Base-by-base conservation (phyloP, 2,329 filamentous ascomycete genomes). In the Penicillium sp. region DNA sequence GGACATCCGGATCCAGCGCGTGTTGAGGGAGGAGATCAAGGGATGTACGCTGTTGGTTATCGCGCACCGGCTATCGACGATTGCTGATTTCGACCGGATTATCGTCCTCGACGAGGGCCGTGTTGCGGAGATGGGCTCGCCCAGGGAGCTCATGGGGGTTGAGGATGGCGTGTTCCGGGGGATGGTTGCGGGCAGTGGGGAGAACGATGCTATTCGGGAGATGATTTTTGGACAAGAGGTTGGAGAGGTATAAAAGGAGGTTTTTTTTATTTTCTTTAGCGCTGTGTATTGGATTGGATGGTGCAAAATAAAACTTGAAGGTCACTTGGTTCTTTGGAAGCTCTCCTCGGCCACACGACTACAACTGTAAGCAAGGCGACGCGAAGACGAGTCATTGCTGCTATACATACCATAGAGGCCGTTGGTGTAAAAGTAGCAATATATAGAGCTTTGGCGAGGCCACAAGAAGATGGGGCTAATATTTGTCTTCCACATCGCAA, bases 11-110 rank as follows among this genome's bases (percentile, higher is more conserved):
- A 61, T 64, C 11, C 62, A 64, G 35, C n/a, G 44, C 21, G 53
- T 38, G 30, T 31, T 64, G n/a, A 19, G 56, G 3, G 35, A 52
- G 52, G 52, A 57, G 26, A 31, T 62, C 7, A 21, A 8, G 13
- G 62, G n/a, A 7, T 56, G 56, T 19, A 64, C 62, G 1, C 21
- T 64, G 15, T n/a, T 64, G 0, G 59, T 61, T 5, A 61, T 64
- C 47, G 62, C 62, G 29, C 62, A 64, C 53, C 59, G 62, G 15
- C 11, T 64, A 47, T 51, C 38, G 5, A 64, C 62, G 8, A 62
- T 64, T 47, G 60, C 53, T 13, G 56, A 62, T 13, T 61, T 53
- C 19, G 62, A 64, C 13, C n/a, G 50, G 2, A 41, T 64, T 15
- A 17, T 61, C 17, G 62, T 64, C 1, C 41, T 64, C n/a, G 62